Percentiles rank a stretch among this genome's conserved stretches.
Conservation (phyloP, 495 filamentous ascomycete genomes). For the Tuber melanosporum region DNA sequence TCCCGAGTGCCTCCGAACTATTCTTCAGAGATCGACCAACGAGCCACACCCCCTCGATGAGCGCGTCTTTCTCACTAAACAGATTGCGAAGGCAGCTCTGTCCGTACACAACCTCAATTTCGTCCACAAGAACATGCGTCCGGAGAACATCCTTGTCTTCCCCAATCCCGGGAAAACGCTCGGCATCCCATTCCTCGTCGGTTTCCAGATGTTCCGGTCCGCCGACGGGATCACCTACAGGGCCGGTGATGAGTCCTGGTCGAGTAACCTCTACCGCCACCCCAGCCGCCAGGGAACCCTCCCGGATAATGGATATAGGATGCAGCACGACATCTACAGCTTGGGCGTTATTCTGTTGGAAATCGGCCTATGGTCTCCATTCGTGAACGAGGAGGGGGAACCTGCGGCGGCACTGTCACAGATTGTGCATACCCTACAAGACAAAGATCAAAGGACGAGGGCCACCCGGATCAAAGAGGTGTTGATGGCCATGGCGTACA, state of each 20-base stretch:
- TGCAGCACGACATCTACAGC: constrained; percentile 63
- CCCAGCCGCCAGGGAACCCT: constrained; percentile 49
- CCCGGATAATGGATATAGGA: constrained; percentile 46
- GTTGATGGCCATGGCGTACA: constrained; percentile 45
- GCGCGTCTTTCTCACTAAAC: constrained; percentile 45
- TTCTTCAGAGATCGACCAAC: constrained; percentile 35
- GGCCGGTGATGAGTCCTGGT: constrained; percentile 45
- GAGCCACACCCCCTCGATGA: constrained; percentile 39
- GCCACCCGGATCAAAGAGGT: constrained; percentile 44
- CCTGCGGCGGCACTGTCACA: neutral
- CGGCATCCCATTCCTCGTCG: constrained; percentile 46
- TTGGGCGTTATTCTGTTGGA: constrained; percentile 58
- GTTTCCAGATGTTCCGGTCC: constrained; percentile 50
- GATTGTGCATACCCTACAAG: constrained; percentile 17
- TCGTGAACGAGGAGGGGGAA: constrained; percentile 39
- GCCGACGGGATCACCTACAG: constrained; percentile 44
- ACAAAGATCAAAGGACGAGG: constrained; percentile 14
- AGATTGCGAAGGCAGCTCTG: constrained; percentile 46
- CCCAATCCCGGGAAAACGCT: constrained; percentile 26
- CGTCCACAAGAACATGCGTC: constrained; percentile 56
- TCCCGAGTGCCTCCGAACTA: constrained; percentile 28
- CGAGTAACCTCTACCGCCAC: constrained; percentile 54
- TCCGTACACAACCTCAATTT: constrained; percentile 51
- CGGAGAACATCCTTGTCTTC: constrained; percentile 51
- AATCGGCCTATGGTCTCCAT: constrained; percentile 54